These are phyloP conservation scores for Cladosporium sp. DNA, from an alignment of 2,329 filamentous ascomycete species.

Conservation along the genomic window DNA sequence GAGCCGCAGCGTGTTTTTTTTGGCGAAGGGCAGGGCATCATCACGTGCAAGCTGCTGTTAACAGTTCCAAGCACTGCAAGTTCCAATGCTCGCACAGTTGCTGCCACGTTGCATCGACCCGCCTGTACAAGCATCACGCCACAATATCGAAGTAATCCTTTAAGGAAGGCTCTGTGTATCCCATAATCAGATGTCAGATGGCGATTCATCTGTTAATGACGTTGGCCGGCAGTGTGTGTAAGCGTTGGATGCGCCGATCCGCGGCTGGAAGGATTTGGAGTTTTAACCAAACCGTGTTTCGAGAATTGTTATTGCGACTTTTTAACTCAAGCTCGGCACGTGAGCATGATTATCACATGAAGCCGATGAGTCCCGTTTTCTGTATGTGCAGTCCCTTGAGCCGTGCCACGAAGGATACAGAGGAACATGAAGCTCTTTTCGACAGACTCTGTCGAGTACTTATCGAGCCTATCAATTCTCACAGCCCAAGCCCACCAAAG, in stretches of 20 bases:
- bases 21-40: neutral
- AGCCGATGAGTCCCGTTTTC: neutral
- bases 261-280: constrained; percentile 5
- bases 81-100: neutral
- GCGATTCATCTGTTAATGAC: neutral
- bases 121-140: neutral
- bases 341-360: constrained; percentile 5
- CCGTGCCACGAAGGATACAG: neutral
- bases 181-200: neutral
- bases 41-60: neutral
- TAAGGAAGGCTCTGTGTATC: neutral
- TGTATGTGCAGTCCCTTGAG: neutral
- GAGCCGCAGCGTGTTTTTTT: neutral
- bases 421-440: neutral
- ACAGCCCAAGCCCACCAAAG: neutral
- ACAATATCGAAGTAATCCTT: neutral
- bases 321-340: neutral
- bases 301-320: neutral
- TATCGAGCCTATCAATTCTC: neutral
- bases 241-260: neutral
- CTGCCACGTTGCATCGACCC: neutral
- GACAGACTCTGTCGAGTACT: neutral
- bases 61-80: neutral
- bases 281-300: neutral
- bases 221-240: neutral